phyloP scores from a whole-genome alignment of 129 eudicot genomes.

The Lactuca saligna region DNA sequence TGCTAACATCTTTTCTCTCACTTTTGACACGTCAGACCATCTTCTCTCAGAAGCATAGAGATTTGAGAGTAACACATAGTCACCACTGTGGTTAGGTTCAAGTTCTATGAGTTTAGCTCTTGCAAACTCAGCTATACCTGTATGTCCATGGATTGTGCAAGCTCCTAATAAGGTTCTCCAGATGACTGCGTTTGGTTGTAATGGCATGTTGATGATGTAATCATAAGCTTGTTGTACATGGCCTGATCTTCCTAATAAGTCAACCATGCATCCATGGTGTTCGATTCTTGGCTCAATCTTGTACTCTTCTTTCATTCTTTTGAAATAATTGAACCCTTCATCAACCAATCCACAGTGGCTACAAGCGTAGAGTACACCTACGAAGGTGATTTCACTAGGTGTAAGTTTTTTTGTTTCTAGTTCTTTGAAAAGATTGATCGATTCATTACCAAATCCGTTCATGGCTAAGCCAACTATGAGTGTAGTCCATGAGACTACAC shows the following conservation, averaged over 20 bases:
- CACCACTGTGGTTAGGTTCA: slow-evolving; percentile 92
- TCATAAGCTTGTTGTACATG: slow-evolving; percentile 61
- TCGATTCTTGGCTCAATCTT: slow-evolving; percentile 68
- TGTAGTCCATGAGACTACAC: slow-evolving; percentile 85
- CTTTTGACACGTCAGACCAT: slow-evolving; percentile 75
- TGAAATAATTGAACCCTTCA: slow-evolving; percentile 67
- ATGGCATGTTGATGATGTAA: slow-evolving; percentile 61
- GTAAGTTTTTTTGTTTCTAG: slow-evolving; percentile 44
- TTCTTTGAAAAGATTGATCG: slow-evolving; percentile 60
- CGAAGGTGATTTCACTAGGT: slow-evolving; percentile 78
- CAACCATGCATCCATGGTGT: slow-evolving; percentile 93
- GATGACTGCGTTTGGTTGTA: slow-evolving; percentile 70
- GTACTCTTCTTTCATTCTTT: slow-evolving; percentile 59
- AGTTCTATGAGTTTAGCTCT: slow-evolving; percentile 52
- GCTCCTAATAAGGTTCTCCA: slow-evolving; percentile 90
- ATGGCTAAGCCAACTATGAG: slow-evolving; percentile 82
- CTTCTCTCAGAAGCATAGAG: slow-evolving; percentile 86
- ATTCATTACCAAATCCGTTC: slow-evolving; percentile 67
- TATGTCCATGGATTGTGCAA: slow-evolving; percentile 54
- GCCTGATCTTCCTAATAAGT: slow-evolving; percentile 81
- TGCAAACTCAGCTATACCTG: slow-evolving; percentile 62
- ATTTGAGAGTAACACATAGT: slow-evolving; percentile 79
- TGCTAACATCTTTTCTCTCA: slow-evolving; percentile 59
- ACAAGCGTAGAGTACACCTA: slow-evolving; percentile 94
- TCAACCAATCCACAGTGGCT: slow-evolving; percentile 92